Conservation (phyloP, 257 asterid species). For the Gardenia jasminoides region DNA sequence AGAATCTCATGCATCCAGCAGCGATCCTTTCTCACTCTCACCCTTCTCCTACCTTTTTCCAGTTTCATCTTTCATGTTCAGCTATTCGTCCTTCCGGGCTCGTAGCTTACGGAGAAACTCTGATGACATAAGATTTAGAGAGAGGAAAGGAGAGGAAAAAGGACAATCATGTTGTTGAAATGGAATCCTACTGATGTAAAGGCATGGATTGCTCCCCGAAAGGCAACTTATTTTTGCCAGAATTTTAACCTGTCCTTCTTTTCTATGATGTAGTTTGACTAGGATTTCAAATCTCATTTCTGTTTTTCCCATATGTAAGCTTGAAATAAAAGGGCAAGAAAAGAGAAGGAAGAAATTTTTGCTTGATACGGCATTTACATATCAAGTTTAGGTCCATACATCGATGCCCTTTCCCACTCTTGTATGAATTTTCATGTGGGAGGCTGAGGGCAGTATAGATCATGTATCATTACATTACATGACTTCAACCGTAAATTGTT, state of each 20-base stretch:
- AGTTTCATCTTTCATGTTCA: slow-evolving; percentile 10
- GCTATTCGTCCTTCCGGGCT: slow-evolving; percentile 9
- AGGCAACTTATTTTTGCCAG: slow-evolving; percentile 3
- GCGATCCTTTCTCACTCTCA: neutral
- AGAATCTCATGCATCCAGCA: slow-evolving; percentile 7
- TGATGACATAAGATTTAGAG: slow-evolving; percentile 3
- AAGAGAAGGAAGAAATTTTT: neutral
- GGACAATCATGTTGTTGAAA: neutral
- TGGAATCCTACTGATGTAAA: neutral
- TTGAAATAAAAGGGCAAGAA: neutral
- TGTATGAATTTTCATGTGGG: neutral
- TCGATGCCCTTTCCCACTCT: neutral
- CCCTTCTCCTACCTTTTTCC: neutral
- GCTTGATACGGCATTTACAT: neutral
- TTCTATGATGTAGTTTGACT: too few species aligned
- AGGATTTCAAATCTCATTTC: neutral
- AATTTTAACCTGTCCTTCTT: neutral
- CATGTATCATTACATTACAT: neutral
- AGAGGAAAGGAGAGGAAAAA: neutral
- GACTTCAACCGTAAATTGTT: too few species aligned
- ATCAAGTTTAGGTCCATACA: neutral
- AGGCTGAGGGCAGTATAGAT: neutral
- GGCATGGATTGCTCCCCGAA: neutral
- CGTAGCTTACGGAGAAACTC: neutral
- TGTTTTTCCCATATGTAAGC: neutral